These are phyloP conservation scores for Alternaria ventricosa DNA, from an alignment of 2,329 filamentous ascomycete genomes.

Conservation along the genomic window DNA sequence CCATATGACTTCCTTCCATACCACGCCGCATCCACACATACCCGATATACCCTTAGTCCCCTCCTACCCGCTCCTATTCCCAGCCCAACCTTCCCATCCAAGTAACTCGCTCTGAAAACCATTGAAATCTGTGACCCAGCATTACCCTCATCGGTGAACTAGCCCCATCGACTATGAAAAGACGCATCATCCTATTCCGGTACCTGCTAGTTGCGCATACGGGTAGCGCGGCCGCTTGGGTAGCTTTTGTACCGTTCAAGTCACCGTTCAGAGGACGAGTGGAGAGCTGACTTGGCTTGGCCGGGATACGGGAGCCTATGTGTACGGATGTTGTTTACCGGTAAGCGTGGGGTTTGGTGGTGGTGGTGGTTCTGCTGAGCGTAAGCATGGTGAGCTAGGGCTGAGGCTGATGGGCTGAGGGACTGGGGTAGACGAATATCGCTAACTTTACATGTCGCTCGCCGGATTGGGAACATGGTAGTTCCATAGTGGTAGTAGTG, in stretches of 20 bases:
- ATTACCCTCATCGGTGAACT: conserved; percentile 14
- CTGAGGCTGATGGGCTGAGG: neutral
- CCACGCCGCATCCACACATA: neutral
- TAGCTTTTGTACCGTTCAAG: neutral
- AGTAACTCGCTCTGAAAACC: conserved; percentile 3
- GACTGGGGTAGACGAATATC: neutral
- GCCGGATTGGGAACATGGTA: neutral
- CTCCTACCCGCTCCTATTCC: neutral
- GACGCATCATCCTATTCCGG: neutral
- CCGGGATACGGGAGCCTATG: neutral
- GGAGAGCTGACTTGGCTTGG: neutral
- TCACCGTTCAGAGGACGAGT: neutral
- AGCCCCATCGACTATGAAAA: neutral
- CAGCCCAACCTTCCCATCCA: conserved; percentile 13
- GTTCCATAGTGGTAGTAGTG: neutral
- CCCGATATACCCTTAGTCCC: neutral
- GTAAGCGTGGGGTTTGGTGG: neutral
- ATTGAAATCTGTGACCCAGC: conserved; percentile 10
- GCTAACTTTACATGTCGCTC: neutral
- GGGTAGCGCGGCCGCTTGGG: neutral
- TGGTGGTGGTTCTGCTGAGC: neutral
- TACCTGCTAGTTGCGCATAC: neutral
- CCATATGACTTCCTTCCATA: neutral
- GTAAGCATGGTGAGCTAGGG: neutral
- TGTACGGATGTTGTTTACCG: neutral